Percentiles rank a stretch among this genome's conserved stretches.
phyloP scores from a whole-genome alignment of 768 basidiomycete genomes.

The Xerocomellus chrysenteron region DNA sequence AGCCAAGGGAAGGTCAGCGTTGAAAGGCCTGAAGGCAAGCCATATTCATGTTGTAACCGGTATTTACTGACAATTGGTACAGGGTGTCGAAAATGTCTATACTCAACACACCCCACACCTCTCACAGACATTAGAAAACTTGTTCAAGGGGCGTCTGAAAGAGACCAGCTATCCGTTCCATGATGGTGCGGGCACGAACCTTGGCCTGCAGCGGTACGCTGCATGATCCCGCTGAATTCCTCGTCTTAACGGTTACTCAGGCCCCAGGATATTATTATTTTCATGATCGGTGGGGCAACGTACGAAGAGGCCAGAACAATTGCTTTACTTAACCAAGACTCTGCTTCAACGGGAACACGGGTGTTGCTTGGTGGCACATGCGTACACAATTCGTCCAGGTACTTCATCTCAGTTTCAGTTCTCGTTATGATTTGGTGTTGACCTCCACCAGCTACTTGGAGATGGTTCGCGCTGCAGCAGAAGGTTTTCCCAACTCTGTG shows the following conservation, averaged over 20 bases:
- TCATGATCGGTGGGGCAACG: slow-evolving; percentile 95
- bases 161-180: slow-evolving; percentile 92
- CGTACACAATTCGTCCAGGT: slow-evolving; percentile 94
- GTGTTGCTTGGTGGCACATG: slow-evolving; percentile 92
- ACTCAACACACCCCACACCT: slow-evolving; percentile 96
- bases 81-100: slow-evolving; percentile 99
- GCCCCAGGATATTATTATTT: slow-evolving; percentile 94
- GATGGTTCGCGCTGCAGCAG: slow-evolving; percentile 78
- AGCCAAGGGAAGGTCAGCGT: slow-evolving; percentile 88
- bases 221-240: background rate
- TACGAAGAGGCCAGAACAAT: slow-evolving; percentile 92
- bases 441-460: slow-evolving; percentile 67
- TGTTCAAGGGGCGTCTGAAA: slow-evolving; percentile 81
- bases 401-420: slow-evolving; percentile 20
- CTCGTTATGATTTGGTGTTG: background rate
- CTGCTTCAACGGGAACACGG: slow-evolving; percentile 61
- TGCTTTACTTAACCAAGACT: slow-evolving; percentile 83
- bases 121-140: slow-evolving; percentile 84
- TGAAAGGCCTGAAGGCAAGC: slow-evolving; percentile 90
- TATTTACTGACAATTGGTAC: slow-evolving; percentile 8
- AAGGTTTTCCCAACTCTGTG: slow-evolving; percentile 59
- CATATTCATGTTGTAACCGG: background rate
- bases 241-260: slow-evolving; percentile 40
- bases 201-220: slow-evolving; percentile 66
- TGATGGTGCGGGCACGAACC: slow-evolving; percentile 65